Conservation (phyloP, 345 rosid genomes). For the Linum trigynum region DNA sequence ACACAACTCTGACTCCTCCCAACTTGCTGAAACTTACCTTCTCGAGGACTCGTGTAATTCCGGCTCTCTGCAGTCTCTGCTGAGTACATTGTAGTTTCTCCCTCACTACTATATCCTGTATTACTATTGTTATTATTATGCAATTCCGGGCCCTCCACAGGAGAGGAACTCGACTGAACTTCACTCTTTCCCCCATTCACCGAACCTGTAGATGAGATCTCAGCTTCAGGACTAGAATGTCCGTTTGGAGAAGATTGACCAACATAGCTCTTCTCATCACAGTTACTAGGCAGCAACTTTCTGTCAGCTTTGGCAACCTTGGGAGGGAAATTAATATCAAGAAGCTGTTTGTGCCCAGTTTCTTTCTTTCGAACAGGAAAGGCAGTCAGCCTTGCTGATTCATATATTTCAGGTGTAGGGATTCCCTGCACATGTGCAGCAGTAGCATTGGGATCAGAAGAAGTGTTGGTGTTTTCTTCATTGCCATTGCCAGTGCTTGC, state of each 20-base stretch:
- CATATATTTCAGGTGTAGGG: slow-evolving; percentile 85
- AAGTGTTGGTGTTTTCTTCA: slow-evolving; percentile 31
- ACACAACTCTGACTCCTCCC: slow-evolving; percentile 94
- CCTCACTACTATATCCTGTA: slow-evolving; percentile 56
- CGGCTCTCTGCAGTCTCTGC: slow-evolving; percentile 98
- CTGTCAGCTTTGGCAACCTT: slow-evolving; percentile 33
- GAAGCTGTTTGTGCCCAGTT: slow-evolving; percentile 47
- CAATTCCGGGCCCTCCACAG: slow-evolving; percentile 27
- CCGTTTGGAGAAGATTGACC: slow-evolving; percentile 22
- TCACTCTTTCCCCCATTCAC: slow-evolving; percentile 58
- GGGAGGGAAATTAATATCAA: slow-evolving; percentile 86
- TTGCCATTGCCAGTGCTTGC: slow-evolving; percentile 34
- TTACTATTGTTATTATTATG: slow-evolving; percentile 10
- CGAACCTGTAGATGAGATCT: slow-evolving; percentile 59
- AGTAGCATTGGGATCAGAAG: slow-evolving; percentile 33
- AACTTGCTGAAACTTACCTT: slow-evolving; percentile 51
- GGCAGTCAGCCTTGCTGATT: slow-evolving; percentile 62
- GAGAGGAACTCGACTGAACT: slow-evolving; percentile 52
- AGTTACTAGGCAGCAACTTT: slow-evolving; percentile 19
- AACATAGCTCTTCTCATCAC: slow-evolving; percentile 21
- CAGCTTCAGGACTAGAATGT: slow-evolving; percentile 18
- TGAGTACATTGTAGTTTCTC: slow-evolving; percentile 84
- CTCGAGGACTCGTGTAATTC: slow-evolving; percentile 73
- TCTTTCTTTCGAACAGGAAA: slow-evolving; percentile 53
- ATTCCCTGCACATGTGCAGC: slow-evolving; percentile 58